Evolutionary conservation across 2,329 filamentous ascomycete genomes (phyloP).

Genomic region (Aspergillus tamarii): DNA sequence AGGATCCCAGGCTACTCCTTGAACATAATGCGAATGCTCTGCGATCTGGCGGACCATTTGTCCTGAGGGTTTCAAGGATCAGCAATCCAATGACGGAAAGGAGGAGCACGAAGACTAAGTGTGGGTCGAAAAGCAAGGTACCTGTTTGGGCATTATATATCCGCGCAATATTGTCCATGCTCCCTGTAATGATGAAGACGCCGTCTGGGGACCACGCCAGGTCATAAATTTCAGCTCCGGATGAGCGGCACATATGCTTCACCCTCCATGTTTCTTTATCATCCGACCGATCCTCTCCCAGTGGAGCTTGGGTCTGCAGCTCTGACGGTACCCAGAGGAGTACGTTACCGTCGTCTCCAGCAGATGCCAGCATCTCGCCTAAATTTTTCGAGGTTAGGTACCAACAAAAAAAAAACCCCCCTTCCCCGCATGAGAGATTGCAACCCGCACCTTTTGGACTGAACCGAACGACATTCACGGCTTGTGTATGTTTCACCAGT

Average conservation of each 20-base stretch:
- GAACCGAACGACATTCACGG: conserved; percentile 97
- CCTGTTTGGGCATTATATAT: conserved; percentile 95
- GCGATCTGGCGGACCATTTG: conserved; percentile 87
- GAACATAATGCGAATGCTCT: conserved; percentile 97
- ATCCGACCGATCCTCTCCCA: conserved; percentile 83
- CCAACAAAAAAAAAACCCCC: neutral
- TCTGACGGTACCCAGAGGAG: conserved; percentile 94
- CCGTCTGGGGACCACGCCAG: conserved; percentile 98
- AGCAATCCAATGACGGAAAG: conserved; percentile 17
- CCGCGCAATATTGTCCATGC: conserved; percentile 97
- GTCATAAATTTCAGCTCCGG: conserved; percentile 96
- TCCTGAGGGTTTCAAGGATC: conserved; percentile 44
- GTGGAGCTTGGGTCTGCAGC: conserved; percentile 63
- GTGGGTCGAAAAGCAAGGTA: conserved; percentile 46
- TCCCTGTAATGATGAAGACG: conserved; percentile 93
- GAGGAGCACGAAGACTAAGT: neutral
- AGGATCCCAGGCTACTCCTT: conserved; percentile 97
- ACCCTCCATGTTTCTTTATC: conserved; percentile 97
- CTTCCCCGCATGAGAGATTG: neutral
- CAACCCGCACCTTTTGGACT: conserved; percentile 74
- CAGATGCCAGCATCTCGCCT: conserved; percentile 93
- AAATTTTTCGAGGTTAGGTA: conserved; percentile 28
- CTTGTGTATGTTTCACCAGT: conserved; percentile 89
- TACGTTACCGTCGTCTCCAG: conserved; percentile 96
- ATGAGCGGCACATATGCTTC: conserved; percentile 96